phyloP scores from a whole-genome alignment of 202 grass and related monocot species.

The Schoenoplectus tabernaemontani region DNA sequence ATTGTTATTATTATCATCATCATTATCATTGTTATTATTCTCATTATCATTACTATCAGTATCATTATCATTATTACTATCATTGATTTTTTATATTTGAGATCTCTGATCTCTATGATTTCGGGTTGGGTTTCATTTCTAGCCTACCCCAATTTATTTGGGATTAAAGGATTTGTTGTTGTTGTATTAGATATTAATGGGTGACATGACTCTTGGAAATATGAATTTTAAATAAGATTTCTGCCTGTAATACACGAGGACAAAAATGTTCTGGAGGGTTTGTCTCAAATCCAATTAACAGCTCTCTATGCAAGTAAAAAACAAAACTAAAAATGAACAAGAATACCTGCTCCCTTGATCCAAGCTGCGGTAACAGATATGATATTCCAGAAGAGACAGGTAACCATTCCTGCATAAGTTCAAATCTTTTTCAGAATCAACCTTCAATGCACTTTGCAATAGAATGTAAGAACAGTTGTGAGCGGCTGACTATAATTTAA shows the following conservation, averaged over 20 bases:
- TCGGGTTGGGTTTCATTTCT: too few species aligned
- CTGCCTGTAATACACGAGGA: conserved; percentile 5
- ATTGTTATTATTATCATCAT: too few species aligned
- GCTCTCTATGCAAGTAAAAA: conserved; percentile 4
- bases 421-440: background rate
- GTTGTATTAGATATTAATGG: background rate
- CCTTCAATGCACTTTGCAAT: background rate
- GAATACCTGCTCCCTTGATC: conserved; percentile 80
- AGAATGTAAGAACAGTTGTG: background rate
- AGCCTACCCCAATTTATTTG: too few species aligned
- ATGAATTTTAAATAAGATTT: conserved; percentile 3
- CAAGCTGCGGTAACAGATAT: conserved; percentile 76
- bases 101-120: too few species aligned
- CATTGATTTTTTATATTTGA: too few species aligned
- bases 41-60: too few species aligned
- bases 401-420: conserved; percentile 51
- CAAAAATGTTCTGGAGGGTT: background rate
- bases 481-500: background rate
- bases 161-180: too few species aligned
- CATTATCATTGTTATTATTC: too few species aligned
- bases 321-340: background rate
- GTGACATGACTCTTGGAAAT: background rate
- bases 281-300: background rate
- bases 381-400: conserved; percentile 86
- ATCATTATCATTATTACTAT: too few species aligned